These are phyloP conservation scores for Symbiodinium natans DNA, from an alignment of 73 alveolate genomes.

Conservation along the genomic window DNA sequence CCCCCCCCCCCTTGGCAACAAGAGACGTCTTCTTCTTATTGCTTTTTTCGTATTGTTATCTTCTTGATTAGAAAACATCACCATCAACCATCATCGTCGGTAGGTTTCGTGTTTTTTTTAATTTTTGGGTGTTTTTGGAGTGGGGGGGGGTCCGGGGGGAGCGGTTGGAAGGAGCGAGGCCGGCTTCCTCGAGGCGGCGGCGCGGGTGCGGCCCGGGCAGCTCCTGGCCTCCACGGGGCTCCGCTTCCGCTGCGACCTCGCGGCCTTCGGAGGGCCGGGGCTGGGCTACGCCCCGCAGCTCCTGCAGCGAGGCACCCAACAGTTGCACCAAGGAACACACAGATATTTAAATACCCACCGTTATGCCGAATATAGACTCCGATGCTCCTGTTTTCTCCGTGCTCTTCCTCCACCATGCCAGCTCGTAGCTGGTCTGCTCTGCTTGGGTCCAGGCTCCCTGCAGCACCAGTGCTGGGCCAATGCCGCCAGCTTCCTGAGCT, in stretches of 20 bases:
- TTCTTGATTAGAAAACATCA: too few relatives aligned
- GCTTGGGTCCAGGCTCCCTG: neutral
- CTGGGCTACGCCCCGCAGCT: neutral
- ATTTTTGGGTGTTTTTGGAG: too few relatives aligned
- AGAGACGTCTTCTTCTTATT: neutral
- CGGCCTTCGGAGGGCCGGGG: conserved; percentile 70
- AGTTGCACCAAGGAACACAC: too few relatives aligned
- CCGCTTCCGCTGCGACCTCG: conserved; percentile 74
- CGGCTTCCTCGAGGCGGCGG: neutral
- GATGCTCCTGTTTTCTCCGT: too few relatives aligned
- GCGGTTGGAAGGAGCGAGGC: conserved; percentile 30
- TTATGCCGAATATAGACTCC: too few relatives aligned
- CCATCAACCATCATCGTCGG: too few relatives aligned
- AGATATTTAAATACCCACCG: too few relatives aligned
- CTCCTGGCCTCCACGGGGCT: conserved; percentile 18
- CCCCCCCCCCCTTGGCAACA: neutral
- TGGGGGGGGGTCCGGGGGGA: neutral
- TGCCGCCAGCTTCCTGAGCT: conserved; percentile 41
- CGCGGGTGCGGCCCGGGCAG: neutral
- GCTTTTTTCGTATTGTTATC: too few relatives aligned
- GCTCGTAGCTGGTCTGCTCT: too few relatives aligned
- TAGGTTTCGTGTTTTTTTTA: too few relatives aligned
- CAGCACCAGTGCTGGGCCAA: neutral
- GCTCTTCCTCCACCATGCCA: too few relatives aligned
- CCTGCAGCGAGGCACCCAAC: neutral